Evolutionary conservation across 176 grass and related monocot species (phyloP), one percentile per base, ranked within the genome.

Genomic region (Rhynchospora pubera): DNA sequence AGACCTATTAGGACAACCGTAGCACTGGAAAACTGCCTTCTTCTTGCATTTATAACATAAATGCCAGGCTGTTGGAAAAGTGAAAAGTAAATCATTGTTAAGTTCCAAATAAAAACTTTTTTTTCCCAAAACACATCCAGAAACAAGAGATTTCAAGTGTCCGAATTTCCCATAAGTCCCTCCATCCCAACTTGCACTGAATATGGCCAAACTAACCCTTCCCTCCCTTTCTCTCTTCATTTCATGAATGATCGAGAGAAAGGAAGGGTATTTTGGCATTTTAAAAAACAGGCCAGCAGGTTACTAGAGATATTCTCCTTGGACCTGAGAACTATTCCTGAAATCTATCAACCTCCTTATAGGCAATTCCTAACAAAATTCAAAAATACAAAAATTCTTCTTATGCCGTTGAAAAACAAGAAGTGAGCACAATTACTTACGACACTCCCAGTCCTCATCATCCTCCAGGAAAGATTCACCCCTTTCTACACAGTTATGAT

Each of bases 1-100:
- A 8, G 95, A 98, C 53, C 79, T 72, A 43, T 11, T 84, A 69
- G 92, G 90, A 81, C 95, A 98, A 34, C 95, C 89, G 10, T 91
- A 89, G 76, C 95, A 98, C 44, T 88, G 86, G 82, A 86, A 83
- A 79, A 70, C 26, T 21, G 92, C 77, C 82, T 68, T 58, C 82
- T 85, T 62, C 86, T 69, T 72, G 82, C 95, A 98, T 8, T 22
- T 82, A 83, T 79, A 65, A 62, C 95, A 98, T 23, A n/a, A 85
- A 48, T 98, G 95, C 85, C 84, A 98, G 42, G 86, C 95, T 94
- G 89, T 86, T 59, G 62, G 55, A 21, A 14, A 91, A 83, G 64
- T 21, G 52, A 79, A 87, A 77, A 57, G 14, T 3, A 5, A 79
- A 23, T 47, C 51, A 79, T 64, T 13, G 82, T 14, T 60, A 34